Conservation (phyloP, 306 rosid species). For the Quercus glauca region DNA sequence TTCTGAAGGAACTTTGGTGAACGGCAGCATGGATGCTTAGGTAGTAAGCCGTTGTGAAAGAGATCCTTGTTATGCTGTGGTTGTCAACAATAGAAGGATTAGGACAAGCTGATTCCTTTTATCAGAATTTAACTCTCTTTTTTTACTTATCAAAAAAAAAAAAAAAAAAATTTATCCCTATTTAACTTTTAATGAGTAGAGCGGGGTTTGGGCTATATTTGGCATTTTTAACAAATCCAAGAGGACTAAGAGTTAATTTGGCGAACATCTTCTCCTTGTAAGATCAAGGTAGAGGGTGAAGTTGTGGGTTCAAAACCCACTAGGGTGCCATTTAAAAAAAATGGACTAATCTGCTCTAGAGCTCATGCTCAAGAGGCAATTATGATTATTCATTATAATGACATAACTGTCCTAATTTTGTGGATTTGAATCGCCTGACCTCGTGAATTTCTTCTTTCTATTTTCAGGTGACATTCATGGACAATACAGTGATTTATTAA, state of each 20-base stretch:
- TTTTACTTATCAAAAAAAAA: too few species aligned
- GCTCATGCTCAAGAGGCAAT: neutral
- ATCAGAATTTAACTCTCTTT: neutral
- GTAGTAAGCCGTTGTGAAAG: neutral
- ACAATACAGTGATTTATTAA: constrained; percentile 80
- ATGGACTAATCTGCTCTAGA: neutral
- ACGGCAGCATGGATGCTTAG: neutral
- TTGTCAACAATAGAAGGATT: neutral
- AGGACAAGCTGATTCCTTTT: neutral
- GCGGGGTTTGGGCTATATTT: neutral
- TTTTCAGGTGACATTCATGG: constrained; percentile 90
- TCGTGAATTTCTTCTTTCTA: constrained; percentile 6
- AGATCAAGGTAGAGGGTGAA: too few species aligned
- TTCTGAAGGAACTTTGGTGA: neutral
- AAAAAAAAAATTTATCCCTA: neutral
- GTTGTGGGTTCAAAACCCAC: too few species aligned
- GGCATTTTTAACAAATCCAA: neutral
- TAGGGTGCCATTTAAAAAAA: too few species aligned
- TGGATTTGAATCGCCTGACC: constrained; percentile 9
- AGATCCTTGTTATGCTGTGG: neutral
- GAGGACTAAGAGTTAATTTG: neutral
- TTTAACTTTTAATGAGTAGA: constrained; percentile 1
- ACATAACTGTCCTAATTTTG: neutral
- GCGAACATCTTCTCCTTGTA: too few species aligned
- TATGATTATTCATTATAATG: neutral